A percentile compares a stretch with the other conserved stretches of the same genome.
These are phyloP conservation scores for Colletotrichum karsti DNA, from an alignment of 2,329 filamentous ascomycete genomes.

Conservation along the genomic window DNA sequence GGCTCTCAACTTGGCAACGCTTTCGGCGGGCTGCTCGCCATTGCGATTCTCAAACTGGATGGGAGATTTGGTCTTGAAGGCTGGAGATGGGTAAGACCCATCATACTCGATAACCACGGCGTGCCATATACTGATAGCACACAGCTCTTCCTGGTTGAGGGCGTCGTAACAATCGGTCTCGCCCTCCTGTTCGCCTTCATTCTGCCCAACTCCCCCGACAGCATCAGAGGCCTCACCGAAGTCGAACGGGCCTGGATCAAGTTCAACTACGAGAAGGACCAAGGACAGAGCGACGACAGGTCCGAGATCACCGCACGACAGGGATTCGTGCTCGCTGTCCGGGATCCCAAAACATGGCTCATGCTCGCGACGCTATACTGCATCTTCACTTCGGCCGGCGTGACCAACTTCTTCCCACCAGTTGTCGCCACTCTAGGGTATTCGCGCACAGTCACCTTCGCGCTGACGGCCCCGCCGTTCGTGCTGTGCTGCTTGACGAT, in stretches of 20 bases:
- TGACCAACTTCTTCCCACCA: neutral
- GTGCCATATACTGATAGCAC: neutral
- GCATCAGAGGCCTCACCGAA: conserved; percentile 8
- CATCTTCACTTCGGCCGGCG: neutral
- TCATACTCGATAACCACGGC: neutral
- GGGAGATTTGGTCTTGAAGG: neutral
- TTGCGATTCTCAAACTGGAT: neutral
- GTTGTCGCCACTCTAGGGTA: neutral
- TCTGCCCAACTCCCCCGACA: conserved; percentile 15
- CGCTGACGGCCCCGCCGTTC: neutral
- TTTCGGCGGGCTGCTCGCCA: neutral
- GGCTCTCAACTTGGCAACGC: neutral
- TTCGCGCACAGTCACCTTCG: neutral
- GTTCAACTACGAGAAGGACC: conserved; percentile 20
- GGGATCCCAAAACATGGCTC: conserved; percentile 2
- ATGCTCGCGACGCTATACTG: neutral
- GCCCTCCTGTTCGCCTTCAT: conserved; percentile 15
- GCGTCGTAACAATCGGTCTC: conserved; percentile 18
- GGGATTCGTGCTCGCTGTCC: conserved; percentile 8
- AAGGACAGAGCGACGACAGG: conserved; percentile 6
- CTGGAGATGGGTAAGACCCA: neutral
- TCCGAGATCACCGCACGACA: conserved; percentile 14
- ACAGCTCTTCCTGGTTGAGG: conserved; percentile 15
- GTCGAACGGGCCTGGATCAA: conserved; percentile 18
- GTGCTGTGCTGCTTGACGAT: neutral